phyloP scores from a whole-genome alignment of 1,139 yeast genomes.

The Pichia sp. region DNA sequence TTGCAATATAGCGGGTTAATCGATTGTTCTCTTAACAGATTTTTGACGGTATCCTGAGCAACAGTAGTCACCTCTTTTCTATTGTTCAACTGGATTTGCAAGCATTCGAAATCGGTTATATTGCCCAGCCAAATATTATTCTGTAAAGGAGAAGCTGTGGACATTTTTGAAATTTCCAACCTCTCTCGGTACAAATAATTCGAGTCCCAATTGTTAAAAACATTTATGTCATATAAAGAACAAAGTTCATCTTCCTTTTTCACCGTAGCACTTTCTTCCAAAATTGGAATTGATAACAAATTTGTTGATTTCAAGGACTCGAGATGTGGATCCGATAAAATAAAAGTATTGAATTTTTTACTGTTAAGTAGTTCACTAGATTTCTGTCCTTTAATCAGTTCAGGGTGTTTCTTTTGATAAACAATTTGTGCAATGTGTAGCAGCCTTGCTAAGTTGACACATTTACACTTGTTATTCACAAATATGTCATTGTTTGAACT shows the following conservation, averaged over 20 bases:
- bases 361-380: background rate
- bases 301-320: constrained; percentile 12
- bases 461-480: constrained; percentile 24
- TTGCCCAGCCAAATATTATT: constrained; percentile 70
- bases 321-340: constrained; percentile 18
- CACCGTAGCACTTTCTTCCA: constrained; percentile 15
- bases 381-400: constrained; percentile 8
- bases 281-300: constrained; percentile 21
- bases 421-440: constrained; percentile 47
- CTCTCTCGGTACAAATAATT: constrained; percentile 70
- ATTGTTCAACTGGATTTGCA: constrained; percentile 20
- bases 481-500: constrained; percentile 1
- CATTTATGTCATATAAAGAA: constrained; percentile 24
- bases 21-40: constrained; percentile 1
- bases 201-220: constrained; percentile 57
- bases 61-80: constrained; percentile 3
- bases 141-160: constrained; percentile 58
- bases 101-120: constrained; percentile 41
- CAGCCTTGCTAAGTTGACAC: constrained; percentile 39
- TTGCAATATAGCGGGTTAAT: constrained; percentile 39
- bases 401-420: constrained; percentile 27
- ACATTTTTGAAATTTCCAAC: constrained; percentile 74
- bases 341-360: constrained; percentile 23
- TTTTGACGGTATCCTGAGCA: constrained; percentile 2
- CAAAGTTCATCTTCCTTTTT: constrained; percentile 22